A percentile compares a stretch with the other conserved stretches of the same genome.
These are phyloP conservation scores for Podospora bellae-mahoneyi DNA, from an alignment of 495 filamentous ascomycete species.

Conservation along the genomic window DNA sequence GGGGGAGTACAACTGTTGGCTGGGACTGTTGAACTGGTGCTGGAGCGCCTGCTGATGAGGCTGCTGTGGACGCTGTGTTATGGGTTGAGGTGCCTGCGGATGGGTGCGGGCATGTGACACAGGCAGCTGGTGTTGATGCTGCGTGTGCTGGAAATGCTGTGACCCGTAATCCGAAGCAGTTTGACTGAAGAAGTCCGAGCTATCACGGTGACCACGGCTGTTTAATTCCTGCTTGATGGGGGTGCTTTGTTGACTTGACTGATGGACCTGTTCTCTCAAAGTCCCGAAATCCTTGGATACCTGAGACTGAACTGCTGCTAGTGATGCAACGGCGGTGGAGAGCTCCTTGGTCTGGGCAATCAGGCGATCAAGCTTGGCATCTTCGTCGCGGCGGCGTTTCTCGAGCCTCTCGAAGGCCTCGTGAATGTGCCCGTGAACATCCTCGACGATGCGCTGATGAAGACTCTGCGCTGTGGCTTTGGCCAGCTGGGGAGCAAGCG, in stretches of 20 bases:
- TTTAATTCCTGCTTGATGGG: constrained; percentile 10
- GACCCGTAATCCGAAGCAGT: constrained; percentile 20
- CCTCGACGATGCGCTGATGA: constrained; percentile 47
- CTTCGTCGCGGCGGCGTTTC: constrained; percentile 64
- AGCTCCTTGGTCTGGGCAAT: constrained; percentile 66
- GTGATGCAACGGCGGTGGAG: constrained; percentile 65
- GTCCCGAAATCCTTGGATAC: constrained; percentile 27
- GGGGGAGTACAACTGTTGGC: constrained; percentile 38
- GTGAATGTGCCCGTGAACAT: constrained; percentile 36
- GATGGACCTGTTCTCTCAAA: constrained; percentile 27
- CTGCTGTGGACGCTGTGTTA: constrained; percentile 16
- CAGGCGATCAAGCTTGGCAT: constrained; percentile 78
- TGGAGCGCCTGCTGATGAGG: constrained; percentile 32
- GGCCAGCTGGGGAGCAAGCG: constrained; percentile 63
- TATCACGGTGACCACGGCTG: constrained; percentile 20
- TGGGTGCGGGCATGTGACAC: constrained; percentile 15
- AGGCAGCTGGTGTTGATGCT: constrained; percentile 21
- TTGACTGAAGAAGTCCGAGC: constrained; percentile 24
- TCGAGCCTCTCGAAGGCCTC: constrained; percentile 53
- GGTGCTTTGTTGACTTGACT: constrained; percentile 25
- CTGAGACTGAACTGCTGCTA: constrained; percentile 60
- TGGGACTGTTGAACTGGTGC: constrained; percentile 28
- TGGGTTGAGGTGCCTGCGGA: constrained; percentile 14
- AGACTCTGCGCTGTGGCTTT: constrained; percentile 53
- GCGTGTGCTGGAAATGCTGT: constrained; percentile 27